Evolutionary conservation across 106 monocot species (phyloP), one percentile per base, ranked within the genome.

Genomic region (Allium cepa): DNA sequence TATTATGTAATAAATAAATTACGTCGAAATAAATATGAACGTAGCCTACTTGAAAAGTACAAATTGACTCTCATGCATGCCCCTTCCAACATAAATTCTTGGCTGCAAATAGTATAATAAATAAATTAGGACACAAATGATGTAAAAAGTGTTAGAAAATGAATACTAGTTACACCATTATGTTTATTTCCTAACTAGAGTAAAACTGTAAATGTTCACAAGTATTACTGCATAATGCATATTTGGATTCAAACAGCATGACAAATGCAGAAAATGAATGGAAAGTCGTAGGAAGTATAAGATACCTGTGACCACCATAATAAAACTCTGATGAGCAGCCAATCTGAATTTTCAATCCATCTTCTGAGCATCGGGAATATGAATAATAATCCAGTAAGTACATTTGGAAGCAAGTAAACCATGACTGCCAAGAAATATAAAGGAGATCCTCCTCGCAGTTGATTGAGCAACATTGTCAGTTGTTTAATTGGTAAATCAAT

Each of bases 261-360:
- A 36, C 36, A 36, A 36, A 36, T 36, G 36, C 3, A 36, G 36
- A 10, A 47, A 73, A 64, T 64, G 48, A 8, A n/a, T 56, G 50
- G 49, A 66, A 17, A 28, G 58, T n/a, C 28, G n/a, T 67, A 67
- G 52, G 36, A 63, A 63, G 67, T 47, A 52, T 46, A 70, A 5
- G 65, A 1, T 86, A 93, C 99, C 99, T 99, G 99, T 69, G 93
- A 93, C 99, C 99, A 99, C 99, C 99, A 99, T 56, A 99, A 67
- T 59, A 99, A 87, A 26, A 92, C 64, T 59, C 99, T 80, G 64
- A 87, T 76, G 28, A 99, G 77, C 69, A 81, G 87, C 90, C 90
- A 99, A 77, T 99, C 93, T 50, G 99, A 99, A 64, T 85, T 93
- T 76, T 99, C 93, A 53, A 93, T 99, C 90, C 93, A 87, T 51